Conservation (phyloP, 2,329 filamentous ascomycete genomes). For the Leptodontidium sp. region DNA sequence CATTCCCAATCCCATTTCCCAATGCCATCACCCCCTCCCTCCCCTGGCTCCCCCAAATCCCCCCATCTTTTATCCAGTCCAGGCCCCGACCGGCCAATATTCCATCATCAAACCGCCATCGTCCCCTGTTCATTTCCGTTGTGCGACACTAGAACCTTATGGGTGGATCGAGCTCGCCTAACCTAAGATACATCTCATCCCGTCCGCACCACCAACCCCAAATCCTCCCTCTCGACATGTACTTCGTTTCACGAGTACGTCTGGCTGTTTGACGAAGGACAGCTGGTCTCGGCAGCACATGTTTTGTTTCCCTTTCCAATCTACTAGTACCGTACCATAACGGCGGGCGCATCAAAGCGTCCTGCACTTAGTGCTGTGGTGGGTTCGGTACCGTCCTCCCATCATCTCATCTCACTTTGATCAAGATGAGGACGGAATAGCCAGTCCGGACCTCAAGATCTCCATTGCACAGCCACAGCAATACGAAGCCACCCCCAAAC, state of each 20-base stretch:
- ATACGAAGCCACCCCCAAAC: constrained; percentile 12
- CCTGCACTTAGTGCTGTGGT: too few species aligned
- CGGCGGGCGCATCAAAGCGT: too few species aligned
- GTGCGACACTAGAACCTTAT: constrained; percentile 24
- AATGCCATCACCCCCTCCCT: background rate
- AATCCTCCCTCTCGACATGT: background rate
- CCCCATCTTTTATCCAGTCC: constrained; percentile 7
- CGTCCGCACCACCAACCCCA: too few species aligned
- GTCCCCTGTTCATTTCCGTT: constrained; percentile 24
- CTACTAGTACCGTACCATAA: too few species aligned
- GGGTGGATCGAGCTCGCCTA: constrained; percentile 5
- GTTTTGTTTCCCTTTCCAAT: too few species aligned
- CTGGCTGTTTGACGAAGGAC: background rate
- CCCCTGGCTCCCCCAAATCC: background rate
- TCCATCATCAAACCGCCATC: constrained; percentile 19
- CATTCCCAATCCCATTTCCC: too few species aligned
- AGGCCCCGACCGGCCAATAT: background rate
- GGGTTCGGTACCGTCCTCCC: too few species aligned
- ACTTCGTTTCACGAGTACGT: constrained; percentile 4
- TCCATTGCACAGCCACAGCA: constrained; percentile 14
- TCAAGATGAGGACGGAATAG: too few species aligned
- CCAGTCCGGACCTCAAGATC: constrained; percentile 4
- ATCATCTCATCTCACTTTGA: constrained; percentile 1
- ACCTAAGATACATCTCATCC: background rate
- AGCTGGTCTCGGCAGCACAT: background rate